These are phyloP conservation scores for Tilletia horrida DNA, from an alignment of 1,284 basidiomycete species.

Conservation along the genomic window DNA sequence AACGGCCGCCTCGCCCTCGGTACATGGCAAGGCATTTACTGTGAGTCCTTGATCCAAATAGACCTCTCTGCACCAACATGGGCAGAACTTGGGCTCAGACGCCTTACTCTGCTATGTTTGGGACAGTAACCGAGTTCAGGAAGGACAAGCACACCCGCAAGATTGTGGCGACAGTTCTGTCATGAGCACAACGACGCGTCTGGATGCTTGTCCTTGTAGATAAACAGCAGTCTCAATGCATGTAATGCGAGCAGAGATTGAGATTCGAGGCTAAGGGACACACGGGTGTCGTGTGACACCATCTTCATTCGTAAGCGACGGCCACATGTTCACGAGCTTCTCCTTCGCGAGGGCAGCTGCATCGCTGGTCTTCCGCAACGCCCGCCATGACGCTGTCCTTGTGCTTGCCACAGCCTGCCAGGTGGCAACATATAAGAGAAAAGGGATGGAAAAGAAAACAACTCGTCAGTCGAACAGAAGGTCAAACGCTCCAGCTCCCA, in stretches of 20 bases:
- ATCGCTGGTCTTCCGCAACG: background rate
- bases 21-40: slow-evolving; percentile 75
- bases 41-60: no score
- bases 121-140: slow-evolving; percentile 69
- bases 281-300: slow-evolving; percentile 14
- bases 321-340: background rate
- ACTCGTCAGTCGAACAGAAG: background rate
- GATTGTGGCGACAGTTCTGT: slow-evolving; percentile 77
- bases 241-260: background rate
- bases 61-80: background rate
- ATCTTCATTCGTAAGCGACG: background rate
- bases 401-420: slow-evolving; percentile 33
- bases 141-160: slow-evolving; percentile 65
- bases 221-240: background rate
- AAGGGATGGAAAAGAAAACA: background rate
- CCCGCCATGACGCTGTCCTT: slow-evolving; percentile 24
- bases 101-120: slow-evolving; percentile 60
- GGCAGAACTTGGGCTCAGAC: background rate
- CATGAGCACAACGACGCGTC: slow-evolving; percentile 22
- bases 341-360: slow-evolving; percentile 5
- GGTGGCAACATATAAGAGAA: background rate
- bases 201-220: background rate
- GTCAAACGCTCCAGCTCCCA: background rate
- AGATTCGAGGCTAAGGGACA: background rate
- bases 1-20: slow-evolving; percentile 76